These are phyloP conservation scores for Angomonas deanei DNA, from an alignment of 208 protist genomes.

Conservation along the genomic window DNA sequence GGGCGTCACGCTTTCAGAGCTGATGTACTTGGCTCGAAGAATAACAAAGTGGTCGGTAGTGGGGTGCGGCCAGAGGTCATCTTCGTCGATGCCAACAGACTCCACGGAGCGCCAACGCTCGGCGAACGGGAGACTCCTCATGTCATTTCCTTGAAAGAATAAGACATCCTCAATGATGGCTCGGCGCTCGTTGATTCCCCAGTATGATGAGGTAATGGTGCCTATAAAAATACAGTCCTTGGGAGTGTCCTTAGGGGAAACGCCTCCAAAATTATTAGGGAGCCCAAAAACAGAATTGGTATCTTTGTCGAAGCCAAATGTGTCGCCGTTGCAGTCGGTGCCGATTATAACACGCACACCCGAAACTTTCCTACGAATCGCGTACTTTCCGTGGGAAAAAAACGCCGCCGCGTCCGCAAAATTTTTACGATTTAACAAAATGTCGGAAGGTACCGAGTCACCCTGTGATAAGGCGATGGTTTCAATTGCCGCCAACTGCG, in stretches of 20 bases:
- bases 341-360: conserved; percentile 49
- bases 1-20: neutral
- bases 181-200: conserved; percentile 46
- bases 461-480: conserved; percentile 20
- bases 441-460: neutral
- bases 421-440: conserved; percentile 37
- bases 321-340: conserved; percentile 36
- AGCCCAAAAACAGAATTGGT: conserved; percentile 55
- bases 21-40: conserved; percentile 42
- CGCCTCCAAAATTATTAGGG: conserved; percentile 46
- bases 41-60: conserved; percentile 52
- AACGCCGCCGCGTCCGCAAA: conserved; percentile 54
- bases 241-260: conserved; percentile 10
- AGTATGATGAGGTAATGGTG: conserved; percentile 47
- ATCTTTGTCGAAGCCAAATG: conserved; percentile 56
- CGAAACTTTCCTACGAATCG: conserved; percentile 31
- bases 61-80: conserved; percentile 62
- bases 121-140: conserved; percentile 38
- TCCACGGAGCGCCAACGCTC: conserved; percentile 56
- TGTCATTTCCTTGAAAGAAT: conserved; percentile 51
- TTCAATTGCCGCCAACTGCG: conserved; percentile 23
- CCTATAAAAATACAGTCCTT: conserved; percentile 55
- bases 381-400: conserved; percentile 49
- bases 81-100: conserved; percentile 50
- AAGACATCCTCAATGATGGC: conserved; percentile 78